Percentiles rank a stretch among this genome's conserved stretches.
Evolutionary conservation across 768 basidiomycete species (phyloP).

Genomic region (Gymnopilus junonius): DNA sequence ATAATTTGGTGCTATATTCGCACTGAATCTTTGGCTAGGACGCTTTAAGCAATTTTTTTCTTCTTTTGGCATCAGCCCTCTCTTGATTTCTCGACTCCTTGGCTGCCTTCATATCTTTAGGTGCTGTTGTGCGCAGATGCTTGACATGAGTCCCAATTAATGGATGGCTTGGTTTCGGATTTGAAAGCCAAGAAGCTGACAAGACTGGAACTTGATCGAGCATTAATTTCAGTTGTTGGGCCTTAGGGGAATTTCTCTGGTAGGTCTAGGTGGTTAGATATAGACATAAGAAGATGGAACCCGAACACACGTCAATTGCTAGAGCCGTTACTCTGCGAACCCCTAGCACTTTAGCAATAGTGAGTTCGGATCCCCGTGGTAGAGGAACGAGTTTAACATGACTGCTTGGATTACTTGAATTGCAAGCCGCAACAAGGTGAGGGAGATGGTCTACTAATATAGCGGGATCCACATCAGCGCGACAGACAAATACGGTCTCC

Average conservation of each 20-base stretch:
- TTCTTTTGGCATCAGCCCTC: conserved; percentile 49
- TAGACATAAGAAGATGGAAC: background rate
- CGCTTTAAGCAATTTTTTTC: background rate
- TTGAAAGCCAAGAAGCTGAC: conserved; percentile 67
- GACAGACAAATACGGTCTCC: conserved; percentile 68
- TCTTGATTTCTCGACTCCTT: conserved; percentile 60
- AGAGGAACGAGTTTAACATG: conserved; percentile 64
- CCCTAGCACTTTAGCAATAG: conserved; percentile 65
- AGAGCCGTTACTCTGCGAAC: conserved; percentile 69
- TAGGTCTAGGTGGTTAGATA: background rate
- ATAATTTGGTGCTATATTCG: background rate
- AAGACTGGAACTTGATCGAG: conserved; percentile 57
- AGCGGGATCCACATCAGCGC: conserved; percentile 75
- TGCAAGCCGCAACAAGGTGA: conserved; percentile 76
- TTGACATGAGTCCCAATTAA: conserved; percentile 81
- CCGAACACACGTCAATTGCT: conserved; percentile 62
- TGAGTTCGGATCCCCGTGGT: conserved; percentile 66
- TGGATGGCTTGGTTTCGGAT: conserved; percentile 25
- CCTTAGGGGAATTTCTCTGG: conserved; percentile 12
- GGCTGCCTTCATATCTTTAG: conserved; percentile 76
- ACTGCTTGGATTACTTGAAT: conserved; percentile 46
- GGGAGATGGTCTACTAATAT: conserved; percentile 76
- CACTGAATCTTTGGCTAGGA: background rate
- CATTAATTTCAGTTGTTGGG: conserved; percentile 29
- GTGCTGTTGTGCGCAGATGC: conserved; percentile 76